Evolutionary conservation across 331 rosid species (phyloP), one percentile per base, ranked within the genome.

Genomic region (Pyracantha coccinea): DNA sequence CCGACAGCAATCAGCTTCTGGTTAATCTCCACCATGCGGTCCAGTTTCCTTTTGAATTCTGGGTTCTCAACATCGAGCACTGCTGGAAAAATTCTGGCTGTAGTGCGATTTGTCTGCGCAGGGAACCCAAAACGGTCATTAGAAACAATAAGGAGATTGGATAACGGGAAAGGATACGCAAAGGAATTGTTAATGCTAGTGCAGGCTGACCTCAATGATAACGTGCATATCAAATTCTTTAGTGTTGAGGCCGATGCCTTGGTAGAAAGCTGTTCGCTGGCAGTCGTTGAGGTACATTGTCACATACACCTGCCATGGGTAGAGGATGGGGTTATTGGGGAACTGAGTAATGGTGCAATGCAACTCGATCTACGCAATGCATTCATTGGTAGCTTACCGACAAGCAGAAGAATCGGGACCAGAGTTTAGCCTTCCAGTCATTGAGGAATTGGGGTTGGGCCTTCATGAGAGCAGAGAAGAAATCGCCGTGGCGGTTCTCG

Each of bases 371-470:
- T 17, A n/a, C 3, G 23, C 21, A 19, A 19, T 7, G 23, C 50
- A 44, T 44, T 44, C 53, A 14, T 45, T 45, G 17, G 9, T 54
- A 1, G 45, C 20, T 69, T 89, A 94, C 99, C 89, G 99, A 94
- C 25, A 94, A 81, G 85, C 99, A 94, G 85, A 94, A 92, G 87
- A 94, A 94, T 19, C 99, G 89, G 15, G 97, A 69, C 99, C 97
- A 94, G 84, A 94, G 31, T 83, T 94, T 94, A 2, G 99, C 99
- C 88, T 94, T 94, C 99, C 99, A 94, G 82, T 94, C 99, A 66
- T 94, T 94, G 61, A 94, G 93, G 82, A 94, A 94, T 65, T 94
- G 99, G 38, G 99, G 99, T 85, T 94, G 99, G 27, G 99, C 99
- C 81, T 94, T 94, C 97, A 94, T 88, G 80, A 94, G 84, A 70